Base-by-base conservation (phyloP, 1,139 yeast genomes). In the Kluyveromyces marxianus region DNA sequence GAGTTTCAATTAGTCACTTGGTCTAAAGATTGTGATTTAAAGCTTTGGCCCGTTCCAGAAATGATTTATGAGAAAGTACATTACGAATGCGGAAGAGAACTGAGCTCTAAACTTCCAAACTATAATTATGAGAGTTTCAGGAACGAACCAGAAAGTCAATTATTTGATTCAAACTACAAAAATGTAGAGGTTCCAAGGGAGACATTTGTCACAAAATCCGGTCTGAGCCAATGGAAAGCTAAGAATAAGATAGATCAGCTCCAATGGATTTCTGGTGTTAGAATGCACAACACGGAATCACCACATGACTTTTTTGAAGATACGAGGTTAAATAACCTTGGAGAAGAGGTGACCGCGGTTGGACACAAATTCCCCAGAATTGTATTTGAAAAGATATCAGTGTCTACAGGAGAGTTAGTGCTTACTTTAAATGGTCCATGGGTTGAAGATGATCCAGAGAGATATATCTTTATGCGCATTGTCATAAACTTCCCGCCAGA, bases 201-300 rank as follows among this genome's bases (percentile, higher is more conserved):
- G 46, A 60, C 57, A 2, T 67, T 69, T 44, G 69, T 69, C 2
- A 63, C 74, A 2, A 63, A 63, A 26, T 62, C 70, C 25, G 70
- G 71, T 3, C 41, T 57, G 26, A 42, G 44, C 6, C 30, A 38
- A 32, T 50, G 48, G 1, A 57, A 54, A 29, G 49, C 49, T 6
- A 49, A 52, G 47, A 66, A 60, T 44, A 75, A 77, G 48, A 65
- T 77, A 35, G 81, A 81, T 53, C 96, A 90, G 59, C 69, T 92
- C 50, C 81, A 83, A 54, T 92, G 98, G 98, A 83, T 92, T 37
- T 83, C 96, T 0, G 97, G 97, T 41, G 95, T 92, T 4, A 72
- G 92, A 46, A 79, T 77, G 58, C 59, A 60, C 42, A 54, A 57
- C 41, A 50, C 54, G 7, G 52, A 53, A 29, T 78, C 68, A n/a